Evolutionary conservation across 2,329 filamentous ascomycete genomes (phyloP).

Genomic region (Stagonosporopsis vannaccii): DNA sequence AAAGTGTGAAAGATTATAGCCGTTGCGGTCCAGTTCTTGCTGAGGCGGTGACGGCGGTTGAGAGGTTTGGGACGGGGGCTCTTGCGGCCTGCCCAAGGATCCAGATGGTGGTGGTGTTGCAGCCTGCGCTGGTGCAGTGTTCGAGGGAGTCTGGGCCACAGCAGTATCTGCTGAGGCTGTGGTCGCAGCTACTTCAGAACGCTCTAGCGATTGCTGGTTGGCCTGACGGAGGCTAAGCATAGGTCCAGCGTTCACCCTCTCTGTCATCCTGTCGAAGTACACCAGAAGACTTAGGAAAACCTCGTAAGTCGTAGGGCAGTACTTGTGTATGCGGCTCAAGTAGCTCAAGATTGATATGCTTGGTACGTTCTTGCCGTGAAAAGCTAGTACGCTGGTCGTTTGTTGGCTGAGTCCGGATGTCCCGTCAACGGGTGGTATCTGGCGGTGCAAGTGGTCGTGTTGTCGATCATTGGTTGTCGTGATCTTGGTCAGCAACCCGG

Average conservation of each 20-base stretch:
- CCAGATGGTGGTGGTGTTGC: constrained; percentile 59
- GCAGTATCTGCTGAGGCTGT: constrained; percentile 40
- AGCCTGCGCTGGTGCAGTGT: constrained; percentile 54
- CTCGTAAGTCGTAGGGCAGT: constrained; percentile 97
- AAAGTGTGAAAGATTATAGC: constrained; percentile 68
- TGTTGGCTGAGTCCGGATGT: constrained; percentile 67
- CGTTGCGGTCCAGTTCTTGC: constrained; percentile 53
- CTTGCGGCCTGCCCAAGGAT: constrained; percentile 52
- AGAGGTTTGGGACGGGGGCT: constrained; percentile 34
- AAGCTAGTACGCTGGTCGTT: constrained; percentile 82
- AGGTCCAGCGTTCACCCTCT: constrained; percentile 85
- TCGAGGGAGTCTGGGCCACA: constrained; percentile 26
- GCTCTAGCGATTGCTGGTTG: constrained; percentile 57
- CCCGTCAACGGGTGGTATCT: constrained; percentile 68
- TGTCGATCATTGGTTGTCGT: constrained; percentile 95
- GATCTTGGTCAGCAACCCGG: constrained; percentile 93
- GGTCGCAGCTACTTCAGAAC: constrained; percentile 39
- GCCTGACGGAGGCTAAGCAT: constrained; percentile 67
- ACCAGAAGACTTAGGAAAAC: constrained; percentile 94
- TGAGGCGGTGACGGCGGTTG: constrained; percentile 49
- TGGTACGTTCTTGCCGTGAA: constrained; percentile 97
- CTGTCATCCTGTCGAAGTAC: constrained; percentile 99
- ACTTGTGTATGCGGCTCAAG: constrained; percentile 94
- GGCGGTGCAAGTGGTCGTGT: constrained; percentile 86
- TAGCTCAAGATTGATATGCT: constrained; percentile 98